Evolutionary conservation across 306 rosid species (phyloP).

Genomic region (Quercus berberidifolia): DNA sequence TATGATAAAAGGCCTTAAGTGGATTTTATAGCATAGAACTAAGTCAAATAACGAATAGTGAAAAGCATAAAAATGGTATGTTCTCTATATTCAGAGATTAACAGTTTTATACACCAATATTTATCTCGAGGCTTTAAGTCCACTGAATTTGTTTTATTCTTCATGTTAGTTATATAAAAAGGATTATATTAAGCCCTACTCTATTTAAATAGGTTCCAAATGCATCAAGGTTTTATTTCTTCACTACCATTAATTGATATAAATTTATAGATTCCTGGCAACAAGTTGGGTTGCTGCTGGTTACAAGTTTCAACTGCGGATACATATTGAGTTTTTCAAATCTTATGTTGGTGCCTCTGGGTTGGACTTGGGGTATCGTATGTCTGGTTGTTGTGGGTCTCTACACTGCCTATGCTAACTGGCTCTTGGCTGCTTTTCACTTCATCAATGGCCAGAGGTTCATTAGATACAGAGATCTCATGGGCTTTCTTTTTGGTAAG

Average conservation of each 20-base stretch:
- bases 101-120: no score
- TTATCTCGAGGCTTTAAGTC: no score
- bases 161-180: no score
- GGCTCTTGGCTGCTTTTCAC: conserved; percentile 63
- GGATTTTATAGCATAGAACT: no score
- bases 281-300: conserved; percentile 60
- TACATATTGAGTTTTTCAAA: conserved; percentile 52
- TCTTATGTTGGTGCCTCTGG: conserved; percentile 47
- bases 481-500: conserved; percentile 50
- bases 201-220: no score
- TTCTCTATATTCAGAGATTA: no score
- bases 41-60: no score
- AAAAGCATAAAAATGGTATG: no score
- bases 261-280: conserved; percentile 54
- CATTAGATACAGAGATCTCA: conserved; percentile 67
- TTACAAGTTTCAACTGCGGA: conserved; percentile 51
- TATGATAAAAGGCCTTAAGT: no score
- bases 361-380: conserved; percentile 60
- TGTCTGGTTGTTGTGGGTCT: conserved; percentile 45
- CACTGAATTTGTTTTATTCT: no score
- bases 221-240: no score
- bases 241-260: background rate
- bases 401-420: conserved; percentile 57
- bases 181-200: no score
- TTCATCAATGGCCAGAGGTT: conserved; percentile 51